Evolutionary conservation across 2,329 filamentous ascomycete genomes (phyloP).

Genomic region (Monilinia fructicola): DNA sequence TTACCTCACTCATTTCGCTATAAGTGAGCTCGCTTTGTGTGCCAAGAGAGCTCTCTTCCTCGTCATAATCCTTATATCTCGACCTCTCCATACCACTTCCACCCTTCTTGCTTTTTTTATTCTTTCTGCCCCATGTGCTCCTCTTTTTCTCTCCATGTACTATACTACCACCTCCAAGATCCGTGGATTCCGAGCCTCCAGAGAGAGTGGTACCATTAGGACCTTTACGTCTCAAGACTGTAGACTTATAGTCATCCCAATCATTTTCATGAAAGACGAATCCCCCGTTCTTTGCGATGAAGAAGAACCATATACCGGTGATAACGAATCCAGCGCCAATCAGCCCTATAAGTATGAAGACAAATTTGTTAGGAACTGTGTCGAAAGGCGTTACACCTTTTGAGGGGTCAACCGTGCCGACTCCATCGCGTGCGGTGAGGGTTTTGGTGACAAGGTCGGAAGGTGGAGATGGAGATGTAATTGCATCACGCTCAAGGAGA

Average conservation of each 20-base stretch:
- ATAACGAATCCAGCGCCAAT: constrained; percentile 76
- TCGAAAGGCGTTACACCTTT: constrained; percentile 54
- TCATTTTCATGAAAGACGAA: constrained; percentile 83
- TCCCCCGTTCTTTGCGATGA: constrained; percentile 94
- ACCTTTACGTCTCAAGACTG: constrained; percentile 82
- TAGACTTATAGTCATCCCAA: constrained; percentile 98
- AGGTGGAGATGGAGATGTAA: constrained; percentile 11
- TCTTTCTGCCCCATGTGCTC: constrained; percentile 43
- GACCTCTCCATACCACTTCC: constrained; percentile 25
- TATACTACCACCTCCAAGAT: constrained; percentile 80
- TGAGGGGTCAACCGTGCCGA: constrained; percentile 42
- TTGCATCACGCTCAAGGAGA: constrained; percentile 30
- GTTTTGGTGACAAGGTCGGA: constrained; percentile 5
- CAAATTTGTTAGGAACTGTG: constrained; percentile 58
- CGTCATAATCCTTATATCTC: constrained; percentile 40
- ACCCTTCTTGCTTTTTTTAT: constrained; percentile 40
- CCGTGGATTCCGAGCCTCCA: constrained; percentile 77
- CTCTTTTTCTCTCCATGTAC: constrained; percentile 68
- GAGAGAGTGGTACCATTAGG: constrained; percentile 85
- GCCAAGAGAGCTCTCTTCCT: constrained; percentile 31
- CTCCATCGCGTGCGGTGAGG: constrained; percentile 26
- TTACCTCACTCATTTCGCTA: constrained; percentile 34
- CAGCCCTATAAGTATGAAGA: constrained; percentile 83
- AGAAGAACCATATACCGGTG: constrained; percentile 92
- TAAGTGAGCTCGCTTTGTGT: constrained; percentile 29